These are phyloP conservation scores for Potentilla sterilis DNA, from an alignment of 306 rosid genomes.

Conservation along the genomic window DNA sequence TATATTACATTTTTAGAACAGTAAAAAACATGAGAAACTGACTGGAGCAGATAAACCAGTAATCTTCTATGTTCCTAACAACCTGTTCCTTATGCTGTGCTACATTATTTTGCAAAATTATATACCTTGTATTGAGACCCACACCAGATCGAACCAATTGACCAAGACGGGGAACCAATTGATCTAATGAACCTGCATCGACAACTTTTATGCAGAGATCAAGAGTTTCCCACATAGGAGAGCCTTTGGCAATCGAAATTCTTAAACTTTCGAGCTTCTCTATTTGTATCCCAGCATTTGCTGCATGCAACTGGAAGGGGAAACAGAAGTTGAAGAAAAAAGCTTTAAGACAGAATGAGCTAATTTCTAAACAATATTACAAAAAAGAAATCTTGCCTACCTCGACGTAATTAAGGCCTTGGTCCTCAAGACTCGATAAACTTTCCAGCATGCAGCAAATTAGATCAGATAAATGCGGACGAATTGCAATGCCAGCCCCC, in stretches of 20 bases:
- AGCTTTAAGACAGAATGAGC: constrained; percentile 10
- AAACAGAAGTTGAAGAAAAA: constrained; percentile 13
- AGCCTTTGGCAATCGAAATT: constrained; percentile 92
- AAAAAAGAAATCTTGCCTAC: constrained; percentile 40
- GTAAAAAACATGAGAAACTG: background rate
- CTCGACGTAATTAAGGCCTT: constrained; percentile 91
- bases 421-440: constrained; percentile 96
- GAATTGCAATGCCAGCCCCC: constrained; percentile 92
- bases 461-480: constrained; percentile 81
- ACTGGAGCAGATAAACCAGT: background rate
- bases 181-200: constrained; percentile 67
- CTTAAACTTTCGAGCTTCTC: constrained; percentile 91
- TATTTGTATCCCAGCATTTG: constrained; percentile 79
- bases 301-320: constrained; percentile 74
- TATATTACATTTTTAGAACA: background rate
- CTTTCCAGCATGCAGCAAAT: constrained; percentile 99
- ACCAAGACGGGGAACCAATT: constrained; percentile 83
- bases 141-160: constrained; percentile 91
- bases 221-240: constrained; percentile 99
- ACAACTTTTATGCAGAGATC: constrained; percentile 83
- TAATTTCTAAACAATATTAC: constrained; percentile 14
- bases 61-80: background rate
- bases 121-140: constrained; percentile 93
- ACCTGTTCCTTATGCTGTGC: background rate
- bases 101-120: background rate